Evolutionary conservation across 371 early-diverging fungal species (phyloP).

Genomic region (Vairimorpha apis): DNA sequence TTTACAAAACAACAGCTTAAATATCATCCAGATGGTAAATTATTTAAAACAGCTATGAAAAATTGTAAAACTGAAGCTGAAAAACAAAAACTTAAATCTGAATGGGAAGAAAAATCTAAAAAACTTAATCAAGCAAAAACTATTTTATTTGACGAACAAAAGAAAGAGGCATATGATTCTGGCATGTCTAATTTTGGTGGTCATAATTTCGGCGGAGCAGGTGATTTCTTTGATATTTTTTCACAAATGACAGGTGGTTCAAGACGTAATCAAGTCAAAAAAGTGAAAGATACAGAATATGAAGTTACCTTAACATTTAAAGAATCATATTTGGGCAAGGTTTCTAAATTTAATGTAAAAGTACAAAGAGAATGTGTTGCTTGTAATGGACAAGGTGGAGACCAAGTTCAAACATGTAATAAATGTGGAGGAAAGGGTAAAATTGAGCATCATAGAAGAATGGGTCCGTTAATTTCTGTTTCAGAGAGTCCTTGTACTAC

Average conservation of each 20-base stretch:
- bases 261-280: conserved; percentile 33
- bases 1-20: conserved; percentile 74
- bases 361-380: conserved; percentile 48
- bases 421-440: conserved; percentile 59
- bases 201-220: conserved; percentile 21
- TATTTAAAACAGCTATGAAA: conserved; percentile 39
- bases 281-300: conserved; percentile 47
- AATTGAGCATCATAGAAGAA: conserved; percentile 23
- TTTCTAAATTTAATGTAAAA: conserved; percentile 47
- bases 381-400: conserved; percentile 59
- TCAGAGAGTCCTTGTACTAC: conserved; percentile 47
- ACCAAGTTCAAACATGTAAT: conserved; percentile 44
- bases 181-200: conserved; percentile 45
- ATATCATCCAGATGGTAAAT: conserved; percentile 77
- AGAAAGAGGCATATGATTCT: conserved; percentile 57
- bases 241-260: conserved; percentile 35
- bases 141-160: conserved; percentile 53
- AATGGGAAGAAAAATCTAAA: conserved; percentile 48
- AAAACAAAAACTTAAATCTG: conserved; percentile 40
- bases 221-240: conserved; percentile 59
- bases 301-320: conserved; percentile 47
- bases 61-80: conserved; percentile 47
- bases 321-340: conserved; percentile 53
- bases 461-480: conserved; percentile 44
- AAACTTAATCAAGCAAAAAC: conserved; percentile 57